Evolutionary conservation across 495 filamentous ascomycete species (phyloP).

Genomic region (Neurospora tetraspora): DNA sequence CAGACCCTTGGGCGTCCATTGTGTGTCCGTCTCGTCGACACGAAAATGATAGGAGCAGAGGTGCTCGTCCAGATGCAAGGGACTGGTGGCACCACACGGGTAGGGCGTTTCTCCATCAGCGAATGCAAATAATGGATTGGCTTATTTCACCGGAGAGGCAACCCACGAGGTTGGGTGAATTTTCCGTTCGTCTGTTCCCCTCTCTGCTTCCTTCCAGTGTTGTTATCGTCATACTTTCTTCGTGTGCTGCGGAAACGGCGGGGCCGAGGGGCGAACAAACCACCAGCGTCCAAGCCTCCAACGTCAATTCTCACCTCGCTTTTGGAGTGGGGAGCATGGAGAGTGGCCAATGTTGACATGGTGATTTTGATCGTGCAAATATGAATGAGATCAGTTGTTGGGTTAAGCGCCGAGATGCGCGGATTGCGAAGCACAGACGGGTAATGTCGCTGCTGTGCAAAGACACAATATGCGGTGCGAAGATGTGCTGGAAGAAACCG

Average conservation of each 20-base stretch:
- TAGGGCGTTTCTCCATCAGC: conserved; percentile 9
- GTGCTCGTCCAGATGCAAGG: conserved; percentile 4
- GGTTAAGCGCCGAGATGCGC: background rate
- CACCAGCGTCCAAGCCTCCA: background rate
- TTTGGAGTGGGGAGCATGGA: background rate
- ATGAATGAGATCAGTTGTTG: background rate
- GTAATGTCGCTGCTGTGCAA: background rate
- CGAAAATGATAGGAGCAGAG: background rate
- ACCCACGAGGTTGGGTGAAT: no score
- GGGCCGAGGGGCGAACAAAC: background rate
- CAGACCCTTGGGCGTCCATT: background rate
- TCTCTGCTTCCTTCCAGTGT: background rate
- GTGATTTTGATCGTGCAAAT: background rate
- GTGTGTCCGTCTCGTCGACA: background rate
- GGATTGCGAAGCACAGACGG: background rate
- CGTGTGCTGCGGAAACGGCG: background rate
- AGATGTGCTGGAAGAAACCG: background rate
- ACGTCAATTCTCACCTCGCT: background rate
- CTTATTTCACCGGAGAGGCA: background rate
- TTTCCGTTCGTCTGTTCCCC: background rate
- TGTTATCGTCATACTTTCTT: background rate
- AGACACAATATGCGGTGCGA: background rate
- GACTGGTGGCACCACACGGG: conserved; percentile 11
- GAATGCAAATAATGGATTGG: background rate
- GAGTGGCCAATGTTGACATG: background rate